A percentile compares a stretch with the other conserved stretches of the same genome.
These are phyloP conservation scores for Colletotrichum sublineola DNA, from an alignment of 2,329 filamentous ascomycete genomes.

Conservation along the genomic window DNA sequence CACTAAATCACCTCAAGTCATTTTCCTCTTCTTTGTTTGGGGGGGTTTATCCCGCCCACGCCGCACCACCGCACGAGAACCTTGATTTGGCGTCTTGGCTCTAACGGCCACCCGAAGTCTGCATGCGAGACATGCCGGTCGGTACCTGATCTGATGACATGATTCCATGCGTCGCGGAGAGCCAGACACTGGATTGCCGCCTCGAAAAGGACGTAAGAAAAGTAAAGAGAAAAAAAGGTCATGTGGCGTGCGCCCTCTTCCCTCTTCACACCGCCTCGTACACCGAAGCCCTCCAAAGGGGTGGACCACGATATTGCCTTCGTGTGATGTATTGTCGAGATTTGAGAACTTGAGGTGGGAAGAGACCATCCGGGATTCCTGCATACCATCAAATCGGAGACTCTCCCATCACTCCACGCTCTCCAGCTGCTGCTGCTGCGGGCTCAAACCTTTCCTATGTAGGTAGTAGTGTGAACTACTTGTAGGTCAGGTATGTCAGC, in stretches of 20 bases:
- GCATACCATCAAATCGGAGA: slow-evolving; percentile 19
- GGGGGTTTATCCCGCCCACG: background rate
- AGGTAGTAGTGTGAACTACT: too few relatives aligned
- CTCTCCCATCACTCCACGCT: background rate
- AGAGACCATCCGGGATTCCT: slow-evolving; percentile 17
- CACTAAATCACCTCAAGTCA: slow-evolving; percentile 32
- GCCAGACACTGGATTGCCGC: background rate
- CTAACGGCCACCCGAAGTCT: background rate
- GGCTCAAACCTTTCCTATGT: too few relatives aligned
- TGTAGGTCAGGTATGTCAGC: background rate
- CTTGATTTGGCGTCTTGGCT: slow-evolving; percentile 1
- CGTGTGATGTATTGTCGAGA: background rate
- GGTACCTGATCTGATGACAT: background rate
- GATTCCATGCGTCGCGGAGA: background rate
- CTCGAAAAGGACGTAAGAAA: background rate
- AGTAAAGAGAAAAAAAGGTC: background rate
- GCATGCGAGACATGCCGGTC: background rate
- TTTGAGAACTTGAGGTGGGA: slow-evolving; percentile 4
- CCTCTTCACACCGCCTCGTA: background rate
- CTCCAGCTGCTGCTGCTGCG: background rate
- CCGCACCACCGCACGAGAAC: background rate
- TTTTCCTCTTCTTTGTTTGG: background rate
- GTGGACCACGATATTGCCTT: background rate
- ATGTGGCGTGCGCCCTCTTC: background rate
- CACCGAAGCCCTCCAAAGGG: background rate